phyloP scores from a whole-genome alignment of 2,329 filamentous ascomycete genomes.

The Talaromyces sp. region DNA sequence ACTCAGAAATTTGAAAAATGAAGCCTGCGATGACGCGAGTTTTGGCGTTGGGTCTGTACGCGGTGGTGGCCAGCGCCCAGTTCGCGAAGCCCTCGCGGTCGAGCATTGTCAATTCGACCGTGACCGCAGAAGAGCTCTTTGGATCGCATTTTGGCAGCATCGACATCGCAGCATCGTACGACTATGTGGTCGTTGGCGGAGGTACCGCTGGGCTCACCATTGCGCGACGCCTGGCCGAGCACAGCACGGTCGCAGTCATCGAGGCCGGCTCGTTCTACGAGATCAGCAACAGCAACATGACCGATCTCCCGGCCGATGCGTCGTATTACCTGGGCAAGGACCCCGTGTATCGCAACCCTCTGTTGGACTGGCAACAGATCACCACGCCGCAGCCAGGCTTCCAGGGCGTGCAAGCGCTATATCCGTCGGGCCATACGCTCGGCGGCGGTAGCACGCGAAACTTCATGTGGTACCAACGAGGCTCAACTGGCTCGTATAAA shows the following conservation, averaged over 20 bases:
- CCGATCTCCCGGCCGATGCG: neutral
- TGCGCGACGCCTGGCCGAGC: slow-evolving; percentile 21
- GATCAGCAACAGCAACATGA: slow-evolving; percentile 1
- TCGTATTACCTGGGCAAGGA: neutral
- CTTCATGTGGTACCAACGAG: slow-evolving; percentile 21
- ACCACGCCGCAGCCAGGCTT: slow-evolving; percentile 18
- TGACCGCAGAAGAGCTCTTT: neutral
- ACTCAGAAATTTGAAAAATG: too few relatives aligned
- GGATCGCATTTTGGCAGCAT: neutral
- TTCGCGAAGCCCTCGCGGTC: too few relatives aligned
- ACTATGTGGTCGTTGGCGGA: slow-evolving; percentile 30
- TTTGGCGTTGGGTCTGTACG: too few relatives aligned
- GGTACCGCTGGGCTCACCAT: slow-evolving; percentile 29
- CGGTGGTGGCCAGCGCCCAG: too few relatives aligned
- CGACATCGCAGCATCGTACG: slow-evolving; percentile 5
- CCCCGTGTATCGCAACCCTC: slow-evolving; percentile 2
- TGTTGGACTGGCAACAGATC: slow-evolving; percentile 21
- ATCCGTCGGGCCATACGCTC: slow-evolving; percentile 20
- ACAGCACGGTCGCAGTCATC: slow-evolving; percentile 20
- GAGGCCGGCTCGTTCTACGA: slow-evolving; percentile 21
- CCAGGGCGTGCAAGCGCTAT: slow-evolving; percentile 12
- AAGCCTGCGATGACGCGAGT: too few relatives aligned
- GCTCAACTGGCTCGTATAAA: slow-evolving; percentile 24
- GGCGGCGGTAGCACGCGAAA: slow-evolving; percentile 15
- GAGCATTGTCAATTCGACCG: too few relatives aligned